Evolutionary conservation across 1,284 basidiomycete genomes (phyloP), one percentile per base, ranked within the genome.

Genomic region (Pseudomicrostroma phylloplanum): DNA sequence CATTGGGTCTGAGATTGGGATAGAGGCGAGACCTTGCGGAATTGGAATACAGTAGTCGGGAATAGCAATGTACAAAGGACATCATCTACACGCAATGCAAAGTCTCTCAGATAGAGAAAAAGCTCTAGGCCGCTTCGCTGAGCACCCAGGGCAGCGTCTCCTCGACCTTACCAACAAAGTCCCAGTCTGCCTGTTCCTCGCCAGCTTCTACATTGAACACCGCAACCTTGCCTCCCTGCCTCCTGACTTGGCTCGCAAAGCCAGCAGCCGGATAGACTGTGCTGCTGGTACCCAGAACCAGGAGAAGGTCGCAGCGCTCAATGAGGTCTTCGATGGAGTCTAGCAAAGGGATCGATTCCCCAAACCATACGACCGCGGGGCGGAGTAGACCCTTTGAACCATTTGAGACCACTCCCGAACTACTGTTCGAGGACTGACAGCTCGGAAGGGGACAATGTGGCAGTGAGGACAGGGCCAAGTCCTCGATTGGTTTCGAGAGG

Each of bases 341-440:
- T 59, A 26, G 61, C 11, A 59, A 57, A 8, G 70, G 69, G 36
- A 72, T 72, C n/a, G 65, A 62, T 56, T 72, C 86, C 6, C 83
- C 86, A 69, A 88, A 88, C 86, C 86, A 88, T 0, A 88, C 85
- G 0, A 87, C 86, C 1, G 83, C 85, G 2, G 86, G 86, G 25
- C 86, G 81, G 1, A 83, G 80, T 7, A 88, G 80, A 0, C 78
- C 80, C 1, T 81, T 81, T 66, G 86, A 87, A 11, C 46, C 40
- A 51, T 3, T 9, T 36, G 30, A 36, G 53, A 8, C 8, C 11
- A 19, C 19, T 3, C 4, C 48, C 19, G 8, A 4, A 4, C 9
- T 36, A 36, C 30, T 36, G 9, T 9, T 11, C 12, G 46, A n/a
- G 12, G 3, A 4, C 7, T 48, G 17, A 25, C 59, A 60, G 21